phyloP scores from a whole-genome alignment of 1,139 yeast genomes.

The Chernovozyma aurita region DNA sequence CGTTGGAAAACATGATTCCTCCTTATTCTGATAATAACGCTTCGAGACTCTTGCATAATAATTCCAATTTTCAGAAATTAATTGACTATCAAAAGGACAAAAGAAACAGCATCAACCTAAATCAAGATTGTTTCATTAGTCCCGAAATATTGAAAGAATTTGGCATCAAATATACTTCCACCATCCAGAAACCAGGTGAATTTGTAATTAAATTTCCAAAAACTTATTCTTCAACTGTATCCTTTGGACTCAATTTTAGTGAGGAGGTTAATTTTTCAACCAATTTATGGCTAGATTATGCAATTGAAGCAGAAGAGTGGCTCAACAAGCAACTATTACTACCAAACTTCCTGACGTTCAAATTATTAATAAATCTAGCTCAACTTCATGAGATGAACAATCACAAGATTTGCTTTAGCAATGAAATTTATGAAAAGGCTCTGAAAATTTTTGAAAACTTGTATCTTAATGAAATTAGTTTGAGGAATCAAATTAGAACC shows the following conservation, averaged over 20 bases:
- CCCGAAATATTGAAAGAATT: conserved; percentile 43
- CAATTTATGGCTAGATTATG: conserved; percentile 50
- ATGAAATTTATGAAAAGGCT: conserved; percentile 26
- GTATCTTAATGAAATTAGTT: conserved; percentile 35
- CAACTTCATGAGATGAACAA: conserved; percentile 33
- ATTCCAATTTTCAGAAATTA: conserved; percentile 21
- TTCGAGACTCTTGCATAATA: conserved; percentile 21
- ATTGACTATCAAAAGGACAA: conserved; percentile 14
- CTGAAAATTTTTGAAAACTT: conserved; percentile 26
- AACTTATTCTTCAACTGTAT: conserved; percentile 44
- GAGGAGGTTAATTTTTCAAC: conserved; percentile 59
- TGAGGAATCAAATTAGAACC: conserved; percentile 32
- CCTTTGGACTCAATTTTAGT: conserved; percentile 51
- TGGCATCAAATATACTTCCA: conserved; percentile 44
- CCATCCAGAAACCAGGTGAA: conserved; percentile 59
- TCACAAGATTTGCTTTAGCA: conserved; percentile 21
- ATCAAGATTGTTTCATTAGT: conserved; percentile 43
- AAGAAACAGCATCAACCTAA: conserved; percentile 10
- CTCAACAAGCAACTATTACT: conserved; percentile 41
- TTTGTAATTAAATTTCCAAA: conserved; percentile 54
- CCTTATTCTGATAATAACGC: conserved; percentile 19
- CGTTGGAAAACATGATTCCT: conserved; percentile 29
- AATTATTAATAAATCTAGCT: conserved; percentile 43
- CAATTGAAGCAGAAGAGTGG: conserved; percentile 51
- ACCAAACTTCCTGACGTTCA: conserved; percentile 49